These are phyloP conservation scores for Emericellopsis terricola DNA, from an alignment of 495 filamentous ascomycete genomes.

Conservation along the genomic window DNA sequence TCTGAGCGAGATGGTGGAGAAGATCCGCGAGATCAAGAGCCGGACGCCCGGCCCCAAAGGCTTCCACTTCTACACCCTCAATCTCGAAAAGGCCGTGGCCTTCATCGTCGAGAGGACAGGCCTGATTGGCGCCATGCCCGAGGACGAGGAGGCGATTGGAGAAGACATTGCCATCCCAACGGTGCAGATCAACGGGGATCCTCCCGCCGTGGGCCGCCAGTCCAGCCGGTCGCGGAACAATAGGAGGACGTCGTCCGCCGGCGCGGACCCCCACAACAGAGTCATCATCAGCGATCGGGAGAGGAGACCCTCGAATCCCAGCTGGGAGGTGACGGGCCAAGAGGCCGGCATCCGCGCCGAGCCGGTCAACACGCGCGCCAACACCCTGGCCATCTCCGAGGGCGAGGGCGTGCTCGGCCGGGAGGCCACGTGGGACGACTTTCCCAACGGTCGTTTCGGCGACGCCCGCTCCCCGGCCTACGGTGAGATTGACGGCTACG, in stretches of 20 bases:
- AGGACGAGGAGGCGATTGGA: slow-evolving; percentile 27
- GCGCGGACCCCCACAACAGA: slow-evolving; percentile 59
- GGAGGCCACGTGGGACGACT: slow-evolving; percentile 98
- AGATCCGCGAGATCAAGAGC: slow-evolving; percentile 43
- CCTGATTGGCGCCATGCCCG: slow-evolving; percentile 41
- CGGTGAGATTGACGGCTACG: slow-evolving; percentile 89
- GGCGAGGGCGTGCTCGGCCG: slow-evolving; percentile 78
- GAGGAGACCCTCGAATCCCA: slow-evolving; percentile 27
- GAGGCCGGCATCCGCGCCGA: slow-evolving; percentile 46
- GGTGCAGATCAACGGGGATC: slow-evolving; percentile 15
- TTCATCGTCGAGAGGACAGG: slow-evolving; percentile 76
- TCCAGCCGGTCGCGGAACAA: slow-evolving; percentile 6
- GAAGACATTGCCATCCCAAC: slow-evolving; percentile 18
- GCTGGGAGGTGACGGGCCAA: slow-evolving; percentile 46
- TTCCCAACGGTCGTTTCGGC: slow-evolving; percentile 92
- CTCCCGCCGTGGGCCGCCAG: slow-evolving; percentile 7
- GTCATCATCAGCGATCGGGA: slow-evolving; percentile 66
- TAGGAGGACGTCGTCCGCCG: slow-evolving; percentile 27
- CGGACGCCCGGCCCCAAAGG: slow-evolving; percentile 41
- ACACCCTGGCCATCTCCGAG: slow-evolving; percentile 82
- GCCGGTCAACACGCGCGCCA: slow-evolving; percentile 45
- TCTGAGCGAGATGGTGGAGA: slow-evolving; percentile 48
- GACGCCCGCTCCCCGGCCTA: slow-evolving; percentile 81
- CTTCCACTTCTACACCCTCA: slow-evolving; percentile 96
- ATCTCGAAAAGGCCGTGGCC: slow-evolving; percentile 88